Evolutionary conservation across 78 protist genomes (phyloP).

Genomic region (slime mould (Dictyostelium discoideum)): DNA sequence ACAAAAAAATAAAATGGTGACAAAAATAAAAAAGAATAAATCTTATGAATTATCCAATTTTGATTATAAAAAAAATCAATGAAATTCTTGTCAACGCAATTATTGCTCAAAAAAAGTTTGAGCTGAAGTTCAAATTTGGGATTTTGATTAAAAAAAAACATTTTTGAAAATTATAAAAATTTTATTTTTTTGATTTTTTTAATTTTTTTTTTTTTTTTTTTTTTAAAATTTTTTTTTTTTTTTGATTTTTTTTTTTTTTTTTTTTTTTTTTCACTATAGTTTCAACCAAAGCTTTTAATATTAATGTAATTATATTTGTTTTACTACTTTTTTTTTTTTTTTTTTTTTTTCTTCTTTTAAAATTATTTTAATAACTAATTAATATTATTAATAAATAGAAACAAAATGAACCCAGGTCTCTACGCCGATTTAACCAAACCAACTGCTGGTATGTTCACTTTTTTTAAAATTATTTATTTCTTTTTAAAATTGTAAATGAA

Average conservation of each 20-base stretch:
- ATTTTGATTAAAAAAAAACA: background rate
- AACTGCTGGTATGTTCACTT: conserved; percentile 37
- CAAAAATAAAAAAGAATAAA: too few relatives aligned
- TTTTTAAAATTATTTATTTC: background rate
- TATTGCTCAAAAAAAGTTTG: background rate
- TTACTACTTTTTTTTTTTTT: background rate
- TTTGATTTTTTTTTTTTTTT: background rate
- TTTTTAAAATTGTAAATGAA: background rate
- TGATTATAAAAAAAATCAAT: background rate
- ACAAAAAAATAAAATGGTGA: background rate
- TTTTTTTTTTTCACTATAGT: background rate
- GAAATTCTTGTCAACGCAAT: background rate
- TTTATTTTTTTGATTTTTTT: background rate
- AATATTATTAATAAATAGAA: background rate
- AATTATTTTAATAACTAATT: background rate
- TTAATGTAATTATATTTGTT: background rate
- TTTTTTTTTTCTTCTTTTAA: background rate
- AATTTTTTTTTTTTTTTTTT: background rate
- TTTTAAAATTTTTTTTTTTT: background rate
- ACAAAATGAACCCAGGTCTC: conserved; percentile 15
- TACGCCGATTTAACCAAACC: conserved; percentile 57
- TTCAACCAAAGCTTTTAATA: background rate
- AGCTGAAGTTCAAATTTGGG: background rate
- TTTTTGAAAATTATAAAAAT: background rate
- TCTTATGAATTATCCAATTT: too few relatives aligned